Percentiles rank a stretch among this genome's conserved stretches.
Evolutionary conservation across 2,329 filamentous ascomycete species (phyloP).

Genomic region (Exophiala sideris): DNA sequence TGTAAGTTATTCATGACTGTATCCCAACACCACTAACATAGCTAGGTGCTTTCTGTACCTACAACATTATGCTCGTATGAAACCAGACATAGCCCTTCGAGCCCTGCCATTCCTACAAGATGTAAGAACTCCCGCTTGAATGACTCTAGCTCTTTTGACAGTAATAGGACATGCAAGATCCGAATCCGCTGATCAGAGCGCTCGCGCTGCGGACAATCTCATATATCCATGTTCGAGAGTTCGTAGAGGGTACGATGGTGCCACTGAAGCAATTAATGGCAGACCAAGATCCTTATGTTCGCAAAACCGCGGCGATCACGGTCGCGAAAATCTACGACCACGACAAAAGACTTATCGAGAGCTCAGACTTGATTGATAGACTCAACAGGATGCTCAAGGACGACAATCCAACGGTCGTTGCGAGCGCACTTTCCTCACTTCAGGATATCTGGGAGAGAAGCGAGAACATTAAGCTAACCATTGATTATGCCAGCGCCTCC

Average conservation of each 20-base stretch:
- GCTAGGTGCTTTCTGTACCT: conserved; percentile 92
- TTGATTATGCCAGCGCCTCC: conserved; percentile 94
- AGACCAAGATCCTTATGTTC: conserved; percentile 90
- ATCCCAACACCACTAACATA: neutral
- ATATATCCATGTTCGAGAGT: conserved; percentile 94
- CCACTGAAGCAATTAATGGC: conserved; percentile 78
- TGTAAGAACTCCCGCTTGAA: conserved; percentile 46
- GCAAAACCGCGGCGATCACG: conserved; percentile 93
- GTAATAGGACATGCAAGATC: conserved; percentile 81
- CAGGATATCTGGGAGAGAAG: conserved; percentile 99
- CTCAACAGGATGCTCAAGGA: conserved; percentile 87
- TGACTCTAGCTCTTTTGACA: conserved; percentile 4
- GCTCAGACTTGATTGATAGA: conserved; percentile 84
- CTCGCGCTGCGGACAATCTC: conserved; percentile 92
- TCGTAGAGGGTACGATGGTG: conserved; percentile 83
- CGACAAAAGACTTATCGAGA: conserved; percentile 83
- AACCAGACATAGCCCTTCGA: conserved; percentile 89
- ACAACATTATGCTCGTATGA: conserved; percentile 93
- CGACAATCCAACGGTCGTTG: conserved; percentile 95
- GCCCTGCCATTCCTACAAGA: conserved; percentile 82
- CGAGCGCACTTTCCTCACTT: conserved; percentile 82
- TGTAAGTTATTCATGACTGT: conserved; percentile 55
- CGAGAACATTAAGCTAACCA: conserved; percentile 95
- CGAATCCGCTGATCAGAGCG: conserved; percentile 86
- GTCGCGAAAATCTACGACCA: conserved; percentile 98